Evolutionary conservation across 1,284 basidiomycete genomes (phyloP), one percentile per base, ranked within the genome.

Genomic region (Sporisorium graminicola): DNA sequence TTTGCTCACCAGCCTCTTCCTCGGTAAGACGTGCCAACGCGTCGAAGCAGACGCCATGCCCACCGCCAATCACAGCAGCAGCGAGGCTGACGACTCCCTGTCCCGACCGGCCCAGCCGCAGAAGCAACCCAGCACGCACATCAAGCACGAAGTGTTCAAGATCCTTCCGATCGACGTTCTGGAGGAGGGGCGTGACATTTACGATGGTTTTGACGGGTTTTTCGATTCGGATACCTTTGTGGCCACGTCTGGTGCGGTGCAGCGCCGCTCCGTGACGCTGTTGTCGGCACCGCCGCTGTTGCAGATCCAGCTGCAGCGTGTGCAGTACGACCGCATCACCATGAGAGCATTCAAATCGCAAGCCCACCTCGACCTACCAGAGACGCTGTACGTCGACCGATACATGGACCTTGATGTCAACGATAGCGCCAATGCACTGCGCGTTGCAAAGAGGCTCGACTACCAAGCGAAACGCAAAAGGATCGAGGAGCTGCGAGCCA

Each of bases 251-350:
- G 93, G 93, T 5, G 90, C 91, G 73, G 92, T 92, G 83, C 93
- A 92, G 22, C 90, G 90, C 65, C 95, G 98, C 90, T 92, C 94
- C 77, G 92, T 97, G 44, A 90, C 92, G 13, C 88, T 98, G 40
- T 90, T 96, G 8, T 91, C 94, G 65, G 88, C 95, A 24, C 96
- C 96, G 1, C 93, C 94, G 1, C 86, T 98, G 63, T 87, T 99
- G 33, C 97, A 99, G 84, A 93, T 99, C 54, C 96, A 98, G 85
- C 89, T 99, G 35, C 81, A 98, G 93, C 90, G 96, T 68, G 97
- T 95, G 1, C 96, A 98, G 90, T 99, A 96, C 87, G 95, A 99
- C 85, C 90, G 94, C 16, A 91, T 92, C 76, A 93, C 91, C 0
- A 88, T 93, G 63, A 91, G 94, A 73, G 91, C 95, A 18, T 95